These are phyloP conservation scores for Heliosperma pusillum DNA, from an alignment of 148 eudicot genomes.

Conservation along the genomic window DNA sequence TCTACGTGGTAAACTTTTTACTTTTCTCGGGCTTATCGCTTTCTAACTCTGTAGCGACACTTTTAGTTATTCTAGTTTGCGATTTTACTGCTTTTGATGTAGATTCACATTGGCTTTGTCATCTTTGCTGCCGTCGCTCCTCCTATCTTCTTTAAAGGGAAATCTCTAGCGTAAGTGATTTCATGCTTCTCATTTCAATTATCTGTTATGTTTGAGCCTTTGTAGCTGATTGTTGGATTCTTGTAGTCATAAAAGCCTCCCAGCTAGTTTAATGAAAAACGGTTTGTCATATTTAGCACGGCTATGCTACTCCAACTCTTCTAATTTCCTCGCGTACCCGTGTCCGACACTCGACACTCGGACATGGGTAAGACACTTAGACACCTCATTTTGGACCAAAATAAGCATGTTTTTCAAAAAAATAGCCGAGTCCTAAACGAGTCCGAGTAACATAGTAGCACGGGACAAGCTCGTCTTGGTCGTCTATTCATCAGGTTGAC, in stretches of 20 bases:
- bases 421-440: no score
- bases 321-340: no score
- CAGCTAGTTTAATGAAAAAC: constrained; percentile 56
- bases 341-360: no score
- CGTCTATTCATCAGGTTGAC: no score
- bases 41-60: neutral
- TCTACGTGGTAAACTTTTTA: constrained; percentile 52
- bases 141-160: constrained; percentile 64
- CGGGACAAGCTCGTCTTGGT: no score
- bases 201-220: no score
- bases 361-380: no score
- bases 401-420: no score
- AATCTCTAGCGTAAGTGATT: constrained; percentile 65
- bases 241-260: constrained; percentile 34
- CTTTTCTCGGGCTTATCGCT: neutral
- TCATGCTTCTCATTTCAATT: constrained; percentile 37
- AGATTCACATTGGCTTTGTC: constrained; percentile 65
- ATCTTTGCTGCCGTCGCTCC: constrained; percentile 74
- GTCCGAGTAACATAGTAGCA: no score
- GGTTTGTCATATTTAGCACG: neutral
- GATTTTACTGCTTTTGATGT: constrained; percentile 17
- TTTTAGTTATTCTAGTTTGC: neutral
- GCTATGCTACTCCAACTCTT: no score
- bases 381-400: no score
- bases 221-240: no score